Base-by-base conservation (phyloP, 208 protist genomes). In the Angomonas desouzai region DNA sequence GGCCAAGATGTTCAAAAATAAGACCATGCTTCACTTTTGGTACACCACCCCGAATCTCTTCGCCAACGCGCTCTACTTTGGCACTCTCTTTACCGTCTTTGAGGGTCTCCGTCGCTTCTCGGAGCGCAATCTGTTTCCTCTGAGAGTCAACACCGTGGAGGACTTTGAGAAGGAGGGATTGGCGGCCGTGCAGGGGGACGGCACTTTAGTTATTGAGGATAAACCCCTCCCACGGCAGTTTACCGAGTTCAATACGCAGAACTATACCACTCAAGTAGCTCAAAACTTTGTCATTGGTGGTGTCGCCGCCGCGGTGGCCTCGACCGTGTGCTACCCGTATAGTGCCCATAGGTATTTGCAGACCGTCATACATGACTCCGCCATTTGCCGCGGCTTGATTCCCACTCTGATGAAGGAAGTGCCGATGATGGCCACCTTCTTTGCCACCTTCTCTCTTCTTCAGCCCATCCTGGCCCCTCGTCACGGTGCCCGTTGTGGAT, bases 351-450 rank as follows among this genome's bases (percentile, higher is more conserved):
- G 74, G 57, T 96, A 96, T 66, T 77, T 92, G 67, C 90, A 96
- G 61, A 96, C 90, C 2, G 87, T 96, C 22, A 96, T 96, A 64
- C 77, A 96, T 66, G 90, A 96, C 64, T 96, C 90, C 1, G 83
- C 90, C 27, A 72, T 96, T 30, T 96, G 90, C 68, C 83, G 90
- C 13, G 90, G 90, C 0, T 72, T 96, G 4, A 16, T 77, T 23
- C 74, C 85, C 13, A 92, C 85, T 29, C 38, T 96, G 53, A 27
- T 70, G 53, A 96, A 96, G 80, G 86, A 96, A 66, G 83, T 96
- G 32, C 90, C 90, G 43, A 91, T 93, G 87, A 80, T 96, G 76
- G 87, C 90, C 22, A 75, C 91, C 66, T 77, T 70, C 22, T 89
- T 96, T 62, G 83, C 78, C 57, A 77, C 77, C 25, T 96, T 96